phyloP scores from a whole-genome alignment of 495 filamentous ascomycete genomes.

The Evernia prunastri region DNA sequence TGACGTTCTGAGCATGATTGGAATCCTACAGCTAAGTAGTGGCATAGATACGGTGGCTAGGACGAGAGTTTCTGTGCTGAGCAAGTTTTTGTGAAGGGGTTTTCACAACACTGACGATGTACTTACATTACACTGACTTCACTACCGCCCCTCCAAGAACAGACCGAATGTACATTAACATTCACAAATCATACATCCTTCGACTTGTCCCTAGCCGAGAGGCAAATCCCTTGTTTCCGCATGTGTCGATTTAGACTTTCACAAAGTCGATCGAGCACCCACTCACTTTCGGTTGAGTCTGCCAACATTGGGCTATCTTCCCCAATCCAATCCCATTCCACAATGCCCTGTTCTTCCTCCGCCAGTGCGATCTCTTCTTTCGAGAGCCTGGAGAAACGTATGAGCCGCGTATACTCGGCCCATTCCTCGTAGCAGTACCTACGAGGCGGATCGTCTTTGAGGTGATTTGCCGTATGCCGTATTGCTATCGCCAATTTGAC shows the following conservation, averaged over 20 bases:
- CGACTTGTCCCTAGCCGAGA: background rate
- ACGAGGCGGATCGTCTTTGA: constrained; percentile 35
- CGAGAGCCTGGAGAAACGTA: constrained; percentile 48
- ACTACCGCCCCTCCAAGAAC: background rate
- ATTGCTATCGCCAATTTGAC: constrained; percentile 51
- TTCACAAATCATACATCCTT: background rate
- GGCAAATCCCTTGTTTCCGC: constrained; percentile 24
- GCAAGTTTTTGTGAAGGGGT: constrained; percentile 42
- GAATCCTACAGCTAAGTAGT: constrained; percentile 49
- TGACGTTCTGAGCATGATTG: constrained; percentile 56
- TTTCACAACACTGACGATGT: background rate
- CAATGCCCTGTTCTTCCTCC: constrained; percentile 50
- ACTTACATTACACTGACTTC: background rate
- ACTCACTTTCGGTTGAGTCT: constrained; percentile 50
- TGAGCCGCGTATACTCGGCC: constrained; percentile 55
- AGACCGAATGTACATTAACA: too few relatives aligned
- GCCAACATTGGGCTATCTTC: constrained; percentile 55
- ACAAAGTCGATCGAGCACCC: constrained; percentile 53
- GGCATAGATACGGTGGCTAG: constrained; percentile 48
- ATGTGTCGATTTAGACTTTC: constrained; percentile 54
- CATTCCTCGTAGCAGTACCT: constrained; percentile 58
- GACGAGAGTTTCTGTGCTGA: constrained; percentile 51
- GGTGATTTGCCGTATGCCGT: constrained; percentile 43
- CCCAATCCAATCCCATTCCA: constrained; percentile 66
- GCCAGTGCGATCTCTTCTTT: constrained; percentile 31